Conservation (phyloP, 345 rosid genomes). For the Gossypium sturtianum region DNA sequence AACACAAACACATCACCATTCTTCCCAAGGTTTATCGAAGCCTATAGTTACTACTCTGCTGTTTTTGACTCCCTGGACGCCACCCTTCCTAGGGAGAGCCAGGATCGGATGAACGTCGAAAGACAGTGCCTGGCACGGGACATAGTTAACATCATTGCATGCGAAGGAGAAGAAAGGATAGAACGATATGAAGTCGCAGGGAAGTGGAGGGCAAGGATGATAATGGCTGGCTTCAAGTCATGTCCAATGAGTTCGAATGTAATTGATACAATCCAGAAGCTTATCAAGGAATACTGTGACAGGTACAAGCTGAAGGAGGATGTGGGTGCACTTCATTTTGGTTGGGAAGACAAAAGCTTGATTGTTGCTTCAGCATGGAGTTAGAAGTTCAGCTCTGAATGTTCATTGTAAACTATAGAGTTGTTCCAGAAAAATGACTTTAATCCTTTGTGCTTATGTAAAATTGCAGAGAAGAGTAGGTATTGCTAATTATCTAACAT, state of each 20-base stretch:
- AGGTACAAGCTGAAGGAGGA: slow-evolving; percentile 62
- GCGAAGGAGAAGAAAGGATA: slow-evolving; percentile 92
- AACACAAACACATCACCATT: slow-evolving; percentile 93
- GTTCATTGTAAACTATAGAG: slow-evolving; percentile 12
- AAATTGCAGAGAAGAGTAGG: slow-evolving; percentile 9
- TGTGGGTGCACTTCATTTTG: slow-evolving; percentile 62
- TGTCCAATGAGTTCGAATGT: slow-evolving; percentile 53
- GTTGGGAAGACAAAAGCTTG: slow-evolving; percentile 86
- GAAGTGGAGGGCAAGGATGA: slow-evolving; percentile 95
- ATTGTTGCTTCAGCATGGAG: slow-evolving; percentile 87
- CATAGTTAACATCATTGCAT: slow-evolving; percentile 85
- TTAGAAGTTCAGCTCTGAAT: slow-evolving; percentile 18
- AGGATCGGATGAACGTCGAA: slow-evolving; percentile 93
- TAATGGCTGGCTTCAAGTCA: slow-evolving; percentile 77
- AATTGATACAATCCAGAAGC: slow-evolving; percentile 35
- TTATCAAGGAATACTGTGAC: slow-evolving; percentile 55
- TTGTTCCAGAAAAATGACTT: neutral
- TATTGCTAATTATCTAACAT: slow-evolving; percentile 10
- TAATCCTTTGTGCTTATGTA: slow-evolving; percentile 5
- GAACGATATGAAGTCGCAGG: slow-evolving; percentile 88
- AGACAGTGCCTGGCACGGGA: slow-evolving; percentile 93
- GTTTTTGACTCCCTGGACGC: slow-evolving; percentile 87
- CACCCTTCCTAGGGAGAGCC: slow-evolving; percentile 85
- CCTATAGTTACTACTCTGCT: slow-evolving; percentile 81
- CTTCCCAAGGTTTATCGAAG: slow-evolving; percentile 68